Conservation (phyloP, 139 green algal genomes). For the Axilococcus clingmanii region DNA sequence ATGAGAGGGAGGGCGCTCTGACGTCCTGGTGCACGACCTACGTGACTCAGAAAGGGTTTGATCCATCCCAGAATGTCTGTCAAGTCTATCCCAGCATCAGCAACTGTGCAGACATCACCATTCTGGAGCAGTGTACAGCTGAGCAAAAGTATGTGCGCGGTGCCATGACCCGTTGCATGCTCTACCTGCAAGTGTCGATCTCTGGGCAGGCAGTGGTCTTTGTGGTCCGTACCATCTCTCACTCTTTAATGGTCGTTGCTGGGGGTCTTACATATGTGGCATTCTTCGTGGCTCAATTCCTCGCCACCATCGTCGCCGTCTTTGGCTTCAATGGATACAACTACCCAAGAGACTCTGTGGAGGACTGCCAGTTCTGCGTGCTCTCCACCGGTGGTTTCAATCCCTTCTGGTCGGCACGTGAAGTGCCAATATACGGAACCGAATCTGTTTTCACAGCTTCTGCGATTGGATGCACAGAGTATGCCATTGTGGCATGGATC, state of each 20-base stretch:
- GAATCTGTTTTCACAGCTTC: constrained; percentile 49
- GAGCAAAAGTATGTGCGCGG: constrained; percentile 66
- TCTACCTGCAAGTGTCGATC: constrained; percentile 66
- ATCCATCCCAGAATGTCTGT: background rate
- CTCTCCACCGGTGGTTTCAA: constrained; percentile 28
- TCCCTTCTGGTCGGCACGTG: constrained; percentile 32
- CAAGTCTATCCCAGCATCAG: background rate
- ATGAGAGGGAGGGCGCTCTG: constrained; percentile 26
- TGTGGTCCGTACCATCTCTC: constrained; percentile 53
- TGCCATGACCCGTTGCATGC: constrained; percentile 53
- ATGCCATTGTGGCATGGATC: constrained; percentile 67
- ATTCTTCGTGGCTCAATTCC: constrained; percentile 55
- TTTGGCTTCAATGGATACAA: constrained; percentile 67
- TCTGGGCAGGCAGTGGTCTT: constrained; percentile 72
- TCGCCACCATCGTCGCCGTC: constrained; percentile 46
- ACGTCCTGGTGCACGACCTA: constrained; percentile 26
- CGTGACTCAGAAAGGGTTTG: background rate
- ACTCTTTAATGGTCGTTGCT: constrained; percentile 42
- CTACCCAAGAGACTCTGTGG: constrained; percentile 23
- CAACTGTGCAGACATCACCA: constrained; percentile 1
- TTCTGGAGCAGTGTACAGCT: constrained; percentile 52
- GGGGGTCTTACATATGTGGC: constrained; percentile 61
- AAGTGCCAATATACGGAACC: constrained; percentile 42
- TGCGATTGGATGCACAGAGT: constrained; percentile 63
- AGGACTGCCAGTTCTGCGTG: constrained; percentile 44